Base-by-base conservation (phyloP, 2,329 filamentous ascomycete species). In the Allantophomopsis lycopodina region DNA sequence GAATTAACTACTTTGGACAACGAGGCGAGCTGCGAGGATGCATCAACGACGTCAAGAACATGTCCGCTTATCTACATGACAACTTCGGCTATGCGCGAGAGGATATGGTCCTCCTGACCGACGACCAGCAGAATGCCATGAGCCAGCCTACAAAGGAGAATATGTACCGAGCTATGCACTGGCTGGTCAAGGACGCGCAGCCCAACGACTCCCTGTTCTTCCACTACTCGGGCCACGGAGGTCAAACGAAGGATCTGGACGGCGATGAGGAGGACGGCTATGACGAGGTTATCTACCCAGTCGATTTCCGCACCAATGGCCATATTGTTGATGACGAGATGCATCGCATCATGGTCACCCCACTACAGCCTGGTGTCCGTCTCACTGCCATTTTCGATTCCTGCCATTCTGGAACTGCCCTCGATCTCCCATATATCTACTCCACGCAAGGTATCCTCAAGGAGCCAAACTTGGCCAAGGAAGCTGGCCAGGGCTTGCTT, bases 21-120 rank as follows among this genome's bases (percentile, higher is more conserved):
- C 77, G 84, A 42, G 88, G 88, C 20, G 84, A 95, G 66, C 69
- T 95, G 36, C 72, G 87, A 42, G 89, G 89, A 35, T 96, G 89
- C 56, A 95, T 95, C 66, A 95, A 96, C 56, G 89, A 96, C 57
- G 89, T 95, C 34, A 84, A 88, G 62, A 95, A 95, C 65, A 94
- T 96, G 86, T 94, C 87, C 16, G 72, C 73, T 37, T 96, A 94
- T 56, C 67, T 96, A 42, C 84, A 85, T 46, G 77, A 88, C 59
- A 79, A 86, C 55, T 95, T 93, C 59, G 83, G 83, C 21, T 96
- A 96, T 60, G 87, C 86, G 62, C 71, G 87, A 42, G 89, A 95
- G 60, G 88, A 96, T 55, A 96, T 96, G 89, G 89, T 96, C 15
- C 79, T 91, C 45, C 71, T 96, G 57, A 95, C 89, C 32, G 89